Conservation (phyloP, 1,284 basidiomycete genomes). For the Chondrostereum purpureum region DNA sequence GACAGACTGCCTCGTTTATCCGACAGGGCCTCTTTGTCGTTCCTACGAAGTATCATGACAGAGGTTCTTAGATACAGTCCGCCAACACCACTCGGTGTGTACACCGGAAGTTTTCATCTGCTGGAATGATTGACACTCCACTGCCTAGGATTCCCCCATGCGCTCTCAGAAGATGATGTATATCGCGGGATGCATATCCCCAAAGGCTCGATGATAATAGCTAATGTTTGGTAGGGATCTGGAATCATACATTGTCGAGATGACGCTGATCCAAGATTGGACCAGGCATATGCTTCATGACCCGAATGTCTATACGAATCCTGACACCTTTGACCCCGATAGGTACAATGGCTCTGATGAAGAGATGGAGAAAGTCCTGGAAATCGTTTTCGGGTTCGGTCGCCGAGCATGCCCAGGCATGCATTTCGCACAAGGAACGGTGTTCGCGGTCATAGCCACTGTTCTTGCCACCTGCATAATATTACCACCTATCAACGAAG, state of each 20-base stretch:
- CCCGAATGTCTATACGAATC: neutral
- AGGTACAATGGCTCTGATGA: constrained; percentile 3
- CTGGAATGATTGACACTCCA: neutral
- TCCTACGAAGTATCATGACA: neutral
- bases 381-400: constrained; percentile 9
- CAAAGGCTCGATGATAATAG: neutral
- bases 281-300: constrained; percentile 4
- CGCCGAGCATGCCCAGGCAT: constrained; percentile 6
- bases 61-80: constrained; percentile 4
- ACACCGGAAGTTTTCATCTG: neutral
- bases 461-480: constrained; percentile 8
- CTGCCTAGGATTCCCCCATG: neutral
- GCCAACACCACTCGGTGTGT: constrained; percentile 2
- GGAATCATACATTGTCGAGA: too few species aligned
- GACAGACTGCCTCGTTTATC: constrained; percentile 2
- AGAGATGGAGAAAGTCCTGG: constrained; percentile 6
- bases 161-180: neutral
- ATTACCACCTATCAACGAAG: neutral
- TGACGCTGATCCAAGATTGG: too few species aligned
- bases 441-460: constrained; percentile 8
- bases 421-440: constrained; percentile 4
- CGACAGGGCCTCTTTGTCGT: constrained; percentile 1
- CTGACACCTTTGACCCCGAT: constrained; percentile 4
- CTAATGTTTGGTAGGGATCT: constrained; percentile 5
- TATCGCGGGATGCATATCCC: constrained; percentile 2